Evolutionary conservation across 768 basidiomycete species (phyloP), one percentile per base, ranked within the genome.

Genomic region (Gloeopeniophorella convolvens): DNA sequence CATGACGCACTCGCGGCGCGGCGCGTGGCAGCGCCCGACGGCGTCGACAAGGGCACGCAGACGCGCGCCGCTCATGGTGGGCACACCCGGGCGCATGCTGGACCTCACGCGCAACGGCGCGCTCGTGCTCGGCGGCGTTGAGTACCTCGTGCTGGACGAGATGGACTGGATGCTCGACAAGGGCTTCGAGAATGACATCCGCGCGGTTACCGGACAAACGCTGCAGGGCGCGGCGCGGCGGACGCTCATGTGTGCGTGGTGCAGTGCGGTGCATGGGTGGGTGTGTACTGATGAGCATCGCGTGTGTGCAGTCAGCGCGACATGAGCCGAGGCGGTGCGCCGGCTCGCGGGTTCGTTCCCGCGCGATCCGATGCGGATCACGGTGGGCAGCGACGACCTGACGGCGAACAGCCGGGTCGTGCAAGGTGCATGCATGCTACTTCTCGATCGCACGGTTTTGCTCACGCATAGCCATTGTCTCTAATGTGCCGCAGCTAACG

Each of bases 151-250:
- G 9, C 72, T 99, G 54, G 96, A 99, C 63, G 96, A 99, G 70
- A 96, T 96, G 5, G 95, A 98, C 69, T 78, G 95, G 43, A 97
- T 97, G 95, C 74, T 99, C 42, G 96, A 98, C 66, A 92, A 87
- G 66, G 96, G 95, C 0, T 99, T 99, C 64, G 96, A 99, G 66
- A 96, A 98, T 61, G 96, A 97, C 64, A 96, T 98, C 52, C 75
- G 91, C 45, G 79, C 74, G 52, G 97, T 99, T 62, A 93, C 97
- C 54, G 82, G 78, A 7, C 72, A 75, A 48, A 81, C 84, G 2
- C 77, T 82, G 69, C 79, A 79, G 62, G 73, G 76, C 30, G 65
- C 72, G n/a, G 75, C 79, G 50, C 77, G 92, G 39, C 91, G 93
- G 70, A 95, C 90, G 6, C 82, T 93, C 76, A 93, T 94, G 91